Evolutionary conservation across 75 land plant genomes (phyloP).

Genomic region (Sequoiadendron giganteum): DNA sequence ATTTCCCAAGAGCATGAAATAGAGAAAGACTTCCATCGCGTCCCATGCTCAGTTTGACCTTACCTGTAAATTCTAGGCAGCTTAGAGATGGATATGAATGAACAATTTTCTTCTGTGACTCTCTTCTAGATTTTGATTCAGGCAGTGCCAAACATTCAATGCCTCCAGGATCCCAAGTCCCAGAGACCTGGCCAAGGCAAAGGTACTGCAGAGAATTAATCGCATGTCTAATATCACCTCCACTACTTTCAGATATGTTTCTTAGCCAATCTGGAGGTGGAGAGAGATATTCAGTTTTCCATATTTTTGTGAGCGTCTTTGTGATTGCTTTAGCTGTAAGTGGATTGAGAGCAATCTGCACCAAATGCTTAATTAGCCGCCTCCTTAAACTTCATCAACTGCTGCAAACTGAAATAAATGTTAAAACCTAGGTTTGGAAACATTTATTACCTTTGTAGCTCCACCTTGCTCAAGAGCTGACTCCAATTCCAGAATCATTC

Average conservation of each 20-base stretch:
- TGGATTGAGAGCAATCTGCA: conserved; percentile 88
- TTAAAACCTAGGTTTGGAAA: not conserved
- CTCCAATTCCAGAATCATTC: conserved; percentile 40
- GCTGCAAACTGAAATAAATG: not conserved
- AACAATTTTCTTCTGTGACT: conserved; percentile 6
- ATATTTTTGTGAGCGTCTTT: conserved; percentile 66
- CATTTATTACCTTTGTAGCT: conserved; percentile 67
- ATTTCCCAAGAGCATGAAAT: conserved; percentile 96
- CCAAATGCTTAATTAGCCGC: not conserved
- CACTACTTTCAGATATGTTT: conserved; percentile 72
- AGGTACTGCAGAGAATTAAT: conserved; percentile 76
- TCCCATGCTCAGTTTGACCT: conserved; percentile 27
- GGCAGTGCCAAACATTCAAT: not conserved
- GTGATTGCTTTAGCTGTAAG: conserved; percentile 72
- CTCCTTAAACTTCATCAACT: not conserved
- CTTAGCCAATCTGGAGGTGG: conserved; percentile 43
- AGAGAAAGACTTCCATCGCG: conserved; percentile 79
- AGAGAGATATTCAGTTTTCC: conserved; percentile 46
- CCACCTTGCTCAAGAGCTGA: conserved; percentile 63
- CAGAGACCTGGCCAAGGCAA: conserved; percentile 28
- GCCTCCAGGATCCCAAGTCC: conserved; percentile 20
- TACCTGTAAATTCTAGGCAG: not conserved
- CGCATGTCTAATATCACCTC: conserved; percentile 91
- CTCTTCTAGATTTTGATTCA: not conserved
- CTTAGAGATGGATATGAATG: conserved; percentile 1